These are phyloP conservation scores for Miamiensis avidus DNA, from an alignment of 169 alveolate genomes.

Conservation along the genomic window DNA sequence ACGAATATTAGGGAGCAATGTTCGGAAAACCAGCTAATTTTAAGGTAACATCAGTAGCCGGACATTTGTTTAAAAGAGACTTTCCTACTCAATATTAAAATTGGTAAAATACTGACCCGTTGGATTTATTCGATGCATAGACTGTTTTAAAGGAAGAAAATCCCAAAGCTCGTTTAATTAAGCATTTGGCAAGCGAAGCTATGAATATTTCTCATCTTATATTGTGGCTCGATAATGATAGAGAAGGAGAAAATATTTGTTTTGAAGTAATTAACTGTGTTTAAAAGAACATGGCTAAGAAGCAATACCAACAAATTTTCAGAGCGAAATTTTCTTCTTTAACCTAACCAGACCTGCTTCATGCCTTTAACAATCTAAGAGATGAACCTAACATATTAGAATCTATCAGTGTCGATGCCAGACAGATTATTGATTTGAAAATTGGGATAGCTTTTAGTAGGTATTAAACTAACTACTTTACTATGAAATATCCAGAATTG, in stretches of 20 bases:
- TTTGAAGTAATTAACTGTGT: slow-evolving; percentile 90
- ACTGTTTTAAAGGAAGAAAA: slow-evolving; percentile 78
- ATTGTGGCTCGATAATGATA: slow-evolving; percentile 99
- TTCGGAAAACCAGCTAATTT: slow-evolving; percentile 70
- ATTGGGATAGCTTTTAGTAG: slow-evolving; percentile 83
- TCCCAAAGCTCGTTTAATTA: slow-evolving; percentile 70
- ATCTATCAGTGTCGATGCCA: slow-evolving; percentile 96
- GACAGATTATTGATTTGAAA: slow-evolving; percentile 97
- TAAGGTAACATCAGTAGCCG: slow-evolving; percentile 92
- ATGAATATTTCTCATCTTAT: slow-evolving; percentile 88
- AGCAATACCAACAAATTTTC: slow-evolving; percentile 26
- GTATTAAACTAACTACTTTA: slow-evolving; percentile 67
- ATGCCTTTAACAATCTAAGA: slow-evolving; percentile 88
- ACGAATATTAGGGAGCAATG: slow-evolving; percentile 80
- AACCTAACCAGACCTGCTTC: slow-evolving; percentile 91
- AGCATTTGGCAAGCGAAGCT: slow-evolving; percentile 90
- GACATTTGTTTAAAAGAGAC: slow-evolving; percentile 95
- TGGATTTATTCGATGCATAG: slow-evolving; percentile 94
- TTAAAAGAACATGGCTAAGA: background rate
- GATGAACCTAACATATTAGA: slow-evolving; percentile 94
- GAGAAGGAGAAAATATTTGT: slow-evolving; percentile 99
- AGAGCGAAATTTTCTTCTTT: slow-evolving; percentile 99
- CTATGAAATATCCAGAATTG: slow-evolving; percentile 84
- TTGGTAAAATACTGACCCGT: slow-evolving; percentile 94
- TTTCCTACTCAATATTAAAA: slow-evolving; percentile 93